Conservation (phyloP, 2,329 filamentous ascomycete genomes). For the Fusarium sp. region DNA sequence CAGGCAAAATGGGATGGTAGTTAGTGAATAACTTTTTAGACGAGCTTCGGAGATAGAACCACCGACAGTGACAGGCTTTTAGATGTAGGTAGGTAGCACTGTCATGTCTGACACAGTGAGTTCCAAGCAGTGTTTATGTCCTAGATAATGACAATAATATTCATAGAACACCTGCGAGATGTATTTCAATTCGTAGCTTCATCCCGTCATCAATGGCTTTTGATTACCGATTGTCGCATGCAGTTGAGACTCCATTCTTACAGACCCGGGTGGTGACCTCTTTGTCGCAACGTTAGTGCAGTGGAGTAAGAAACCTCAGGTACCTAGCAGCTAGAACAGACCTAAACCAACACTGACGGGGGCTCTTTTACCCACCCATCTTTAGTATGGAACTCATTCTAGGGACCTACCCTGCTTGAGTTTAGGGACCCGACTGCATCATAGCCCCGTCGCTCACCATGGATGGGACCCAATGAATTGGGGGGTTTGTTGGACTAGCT, state of each 20-base stretch:
- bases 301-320: too few species aligned
- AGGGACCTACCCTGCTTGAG: slow-evolving; percentile 24
- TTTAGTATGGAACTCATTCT: slow-evolving; percentile 5
- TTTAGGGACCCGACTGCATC: slow-evolving; percentile 42
- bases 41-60: neutral
- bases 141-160: neutral
- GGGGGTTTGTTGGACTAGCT: slow-evolving; percentile 32
- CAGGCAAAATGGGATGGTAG: slow-evolving; percentile 13
- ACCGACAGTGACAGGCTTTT: too few species aligned
- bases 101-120: neutral
- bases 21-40: slow-evolving; percentile 2
- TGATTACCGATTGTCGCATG: slow-evolving; percentile 2
- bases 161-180: neutral
- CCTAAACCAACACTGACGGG: neutral
- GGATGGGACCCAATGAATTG: slow-evolving; percentile 33
- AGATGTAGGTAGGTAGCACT: neutral
- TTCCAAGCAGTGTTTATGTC: neutral
- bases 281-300: too few species aligned
- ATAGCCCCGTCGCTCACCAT: slow-evolving; percentile 47
- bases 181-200: slow-evolving; percentile 2
- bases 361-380: slow-evolving; percentile 31
- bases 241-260: neutral
- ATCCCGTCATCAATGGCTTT: slow-evolving; percentile 9
- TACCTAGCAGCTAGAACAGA: too few species aligned
- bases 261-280: neutral